These are phyloP conservation scores for Venturia pyrina DNA, from an alignment of 2,329 filamentous ascomycete genomes.

Conservation along the genomic window DNA sequence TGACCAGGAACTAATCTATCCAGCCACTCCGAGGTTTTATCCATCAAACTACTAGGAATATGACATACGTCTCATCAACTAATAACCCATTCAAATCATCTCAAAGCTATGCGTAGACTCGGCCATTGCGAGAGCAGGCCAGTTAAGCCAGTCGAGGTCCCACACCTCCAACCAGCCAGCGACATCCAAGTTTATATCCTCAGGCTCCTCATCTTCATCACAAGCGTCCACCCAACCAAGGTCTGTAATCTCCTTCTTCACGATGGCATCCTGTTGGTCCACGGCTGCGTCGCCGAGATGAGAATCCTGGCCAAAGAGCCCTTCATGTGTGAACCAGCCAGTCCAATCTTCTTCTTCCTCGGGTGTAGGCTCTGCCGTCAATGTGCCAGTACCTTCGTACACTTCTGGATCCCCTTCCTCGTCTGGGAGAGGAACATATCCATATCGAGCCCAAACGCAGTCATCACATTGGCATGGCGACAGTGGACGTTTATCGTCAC, in stretches of 20 bases:
- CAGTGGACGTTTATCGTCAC: neutral
- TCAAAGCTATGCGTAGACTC: conserved; percentile 1
- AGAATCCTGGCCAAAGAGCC: neutral
- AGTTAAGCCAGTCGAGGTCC: neutral
- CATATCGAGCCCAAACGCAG: neutral
- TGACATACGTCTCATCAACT: neutral
- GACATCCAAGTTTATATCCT: neutral
- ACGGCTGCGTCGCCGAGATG: neutral
- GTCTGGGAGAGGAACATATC: neutral
- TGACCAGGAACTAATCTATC: neutral
- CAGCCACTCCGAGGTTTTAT: neutral
- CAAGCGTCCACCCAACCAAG: neutral
- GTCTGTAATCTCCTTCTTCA: neutral
- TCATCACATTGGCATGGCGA: neutral
- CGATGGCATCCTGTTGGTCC: neutral
- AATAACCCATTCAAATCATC: neutral
- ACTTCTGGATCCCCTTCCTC: neutral
- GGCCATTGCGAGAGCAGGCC: neutral
- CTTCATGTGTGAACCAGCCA: neutral
- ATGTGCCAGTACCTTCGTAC: neutral
- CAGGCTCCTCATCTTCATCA: neutral
- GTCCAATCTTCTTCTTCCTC: neutral
- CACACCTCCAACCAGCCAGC: neutral
- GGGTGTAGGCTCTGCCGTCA: neutral
- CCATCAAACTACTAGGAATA: neutral